These are phyloP conservation scores for Neofusicoccum ribis DNA, from an alignment of 2,329 filamentous ascomycete genomes.

Conservation along the genomic window DNA sequence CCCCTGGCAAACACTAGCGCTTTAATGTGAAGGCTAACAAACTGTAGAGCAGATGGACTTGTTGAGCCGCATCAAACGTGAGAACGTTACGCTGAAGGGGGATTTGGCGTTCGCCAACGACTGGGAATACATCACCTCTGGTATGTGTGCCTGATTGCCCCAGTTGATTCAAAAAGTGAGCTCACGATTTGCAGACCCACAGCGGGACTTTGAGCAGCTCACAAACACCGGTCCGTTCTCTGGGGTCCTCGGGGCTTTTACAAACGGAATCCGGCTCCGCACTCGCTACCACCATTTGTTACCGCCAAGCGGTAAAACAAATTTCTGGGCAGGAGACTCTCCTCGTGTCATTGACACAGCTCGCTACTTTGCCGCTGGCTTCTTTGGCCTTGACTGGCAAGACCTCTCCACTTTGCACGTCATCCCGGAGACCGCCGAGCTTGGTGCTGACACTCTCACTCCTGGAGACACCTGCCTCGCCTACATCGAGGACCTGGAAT, in stretches of 20 bases:
- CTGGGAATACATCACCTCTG: conserved; percentile 56
- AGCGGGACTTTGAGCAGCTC: conserved; percentile 53
- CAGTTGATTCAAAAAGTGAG: neutral
- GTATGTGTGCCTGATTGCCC: conserved; percentile 23
- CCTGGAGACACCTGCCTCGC: conserved; percentile 50
- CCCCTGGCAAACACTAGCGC: neutral
- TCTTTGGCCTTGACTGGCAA: conserved; percentile 56
- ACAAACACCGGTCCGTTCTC: conserved; percentile 58
- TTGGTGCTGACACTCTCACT: conserved; percentile 57
- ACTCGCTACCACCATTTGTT: conserved; percentile 55
- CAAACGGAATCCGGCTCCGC: conserved; percentile 54
- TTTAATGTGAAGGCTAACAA: neutral
- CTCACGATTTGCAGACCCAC: conserved; percentile 31
- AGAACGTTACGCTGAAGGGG: conserved; percentile 47
- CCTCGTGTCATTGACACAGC: conserved; percentile 59
- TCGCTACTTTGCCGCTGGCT: conserved; percentile 54
- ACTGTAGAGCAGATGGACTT: conserved; percentile 48
- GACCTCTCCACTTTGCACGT: conserved; percentile 47
- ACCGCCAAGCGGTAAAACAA: conserved; percentile 30
- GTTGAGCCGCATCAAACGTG: conserved; percentile 47
- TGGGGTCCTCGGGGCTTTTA: conserved; percentile 55
- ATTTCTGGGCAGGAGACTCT: conserved; percentile 58
- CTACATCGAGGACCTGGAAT: conserved; percentile 38
- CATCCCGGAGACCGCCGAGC: conserved; percentile 54
- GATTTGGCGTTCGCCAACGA: conserved; percentile 55